Percentiles rank a stretch among this genome's conserved stretches.
phyloP scores from a whole-genome alignment of 805 yeast species.

The Kregervanrija delftensis region DNA sequence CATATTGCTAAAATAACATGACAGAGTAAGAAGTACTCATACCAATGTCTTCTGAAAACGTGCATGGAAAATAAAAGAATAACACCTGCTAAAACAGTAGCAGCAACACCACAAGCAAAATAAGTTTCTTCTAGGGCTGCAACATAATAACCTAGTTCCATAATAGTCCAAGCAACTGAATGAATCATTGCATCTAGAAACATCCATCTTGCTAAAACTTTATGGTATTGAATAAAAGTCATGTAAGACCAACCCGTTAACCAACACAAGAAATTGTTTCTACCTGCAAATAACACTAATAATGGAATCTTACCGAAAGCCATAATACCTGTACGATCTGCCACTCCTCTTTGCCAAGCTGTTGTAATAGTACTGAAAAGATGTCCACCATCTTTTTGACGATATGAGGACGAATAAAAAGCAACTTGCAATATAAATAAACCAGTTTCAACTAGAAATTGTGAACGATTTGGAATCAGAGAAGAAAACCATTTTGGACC shows the following conservation, averaged over 20 bases:
- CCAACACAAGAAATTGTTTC: conserved; percentile 37
- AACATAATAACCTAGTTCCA: conserved; percentile 7
- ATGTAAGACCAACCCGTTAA: conserved; percentile 37
- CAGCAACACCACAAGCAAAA: conserved; percentile 30
- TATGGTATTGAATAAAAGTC: conserved; percentile 51
- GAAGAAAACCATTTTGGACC: conserved; percentile 12
- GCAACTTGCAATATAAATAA: conserved; percentile 6
- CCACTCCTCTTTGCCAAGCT: conserved; percentile 23
- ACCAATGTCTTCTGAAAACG: conserved; percentile 42
- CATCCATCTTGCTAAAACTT: conserved; percentile 53
- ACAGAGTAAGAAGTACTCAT: conserved; percentile 50
- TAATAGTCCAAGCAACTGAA: conserved; percentile 27
- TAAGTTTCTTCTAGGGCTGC: conserved; percentile 7
- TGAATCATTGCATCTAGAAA: conserved; percentile 34
- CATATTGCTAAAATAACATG: conserved; percentile 51
- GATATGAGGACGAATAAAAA: conserved; percentile 8
- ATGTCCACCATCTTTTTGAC: conserved; percentile 6
- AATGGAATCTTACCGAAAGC: conserved; percentile 34
- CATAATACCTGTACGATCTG: conserved; percentile 32
- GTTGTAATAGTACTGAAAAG: conserved; percentile 19
- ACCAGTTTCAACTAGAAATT: conserved; percentile 5
- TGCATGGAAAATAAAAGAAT: conserved; percentile 44
- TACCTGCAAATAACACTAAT: conserved; percentile 38
- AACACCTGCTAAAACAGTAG: conserved; percentile 35
- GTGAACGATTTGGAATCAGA: conserved; percentile 8